Conservation (phyloP, 1,284 basidiomycete species). For the Sporisorium exsertum region DNA sequence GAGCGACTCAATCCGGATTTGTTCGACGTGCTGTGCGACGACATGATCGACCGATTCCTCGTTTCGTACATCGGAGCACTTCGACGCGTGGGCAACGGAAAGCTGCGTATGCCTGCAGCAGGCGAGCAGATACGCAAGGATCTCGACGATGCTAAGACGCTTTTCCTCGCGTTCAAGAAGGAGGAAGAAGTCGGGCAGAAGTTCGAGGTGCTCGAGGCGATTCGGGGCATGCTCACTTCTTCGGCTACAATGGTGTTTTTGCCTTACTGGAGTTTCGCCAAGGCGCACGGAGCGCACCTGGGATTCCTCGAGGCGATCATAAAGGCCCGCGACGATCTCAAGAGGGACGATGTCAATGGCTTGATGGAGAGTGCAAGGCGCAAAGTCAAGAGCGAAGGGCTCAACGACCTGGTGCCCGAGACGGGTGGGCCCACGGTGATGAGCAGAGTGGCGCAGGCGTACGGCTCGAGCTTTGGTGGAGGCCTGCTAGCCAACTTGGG, state of each 20-base stretch:
- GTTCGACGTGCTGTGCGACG: constrained; percentile 91
- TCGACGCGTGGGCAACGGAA: constrained; percentile 77
- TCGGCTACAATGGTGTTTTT: constrained; percentile 93
- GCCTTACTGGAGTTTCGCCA: constrained; percentile 92
- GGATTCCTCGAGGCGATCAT: constrained; percentile 90
- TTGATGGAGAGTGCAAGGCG: constrained; percentile 94
- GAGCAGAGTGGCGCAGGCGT: constrained; percentile 58
- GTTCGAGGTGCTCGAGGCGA: constrained; percentile 85
- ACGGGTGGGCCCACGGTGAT: constrained; percentile 60
- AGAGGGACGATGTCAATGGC: constrained; percentile 85
- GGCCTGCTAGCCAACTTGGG: constrained; percentile 42
- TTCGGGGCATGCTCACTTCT: constrained; percentile 83
- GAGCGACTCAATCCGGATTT: constrained; percentile 89
- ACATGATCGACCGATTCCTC: constrained; percentile 90
- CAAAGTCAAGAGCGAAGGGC: constrained; percentile 76
- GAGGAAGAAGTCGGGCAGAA: constrained; percentile 82
- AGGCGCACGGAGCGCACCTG: constrained; percentile 91
- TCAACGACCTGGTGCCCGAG: constrained; percentile 61
- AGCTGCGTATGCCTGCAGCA: constrained; percentile 86
- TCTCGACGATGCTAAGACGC: constrained; percentile 80
- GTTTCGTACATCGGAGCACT: constrained; percentile 90
- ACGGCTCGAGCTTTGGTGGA: constrained; percentile 37
- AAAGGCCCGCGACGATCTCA: constrained; percentile 89
- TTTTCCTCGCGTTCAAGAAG: constrained; percentile 84
- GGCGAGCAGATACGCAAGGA: constrained; percentile 85